Percentiles rank a stretch among this genome's conserved stretches.
These are phyloP conservation scores for Phialemonium atrogriseum DNA, from an alignment of 2,329 filamentous ascomycete species.

Conservation along the genomic window DNA sequence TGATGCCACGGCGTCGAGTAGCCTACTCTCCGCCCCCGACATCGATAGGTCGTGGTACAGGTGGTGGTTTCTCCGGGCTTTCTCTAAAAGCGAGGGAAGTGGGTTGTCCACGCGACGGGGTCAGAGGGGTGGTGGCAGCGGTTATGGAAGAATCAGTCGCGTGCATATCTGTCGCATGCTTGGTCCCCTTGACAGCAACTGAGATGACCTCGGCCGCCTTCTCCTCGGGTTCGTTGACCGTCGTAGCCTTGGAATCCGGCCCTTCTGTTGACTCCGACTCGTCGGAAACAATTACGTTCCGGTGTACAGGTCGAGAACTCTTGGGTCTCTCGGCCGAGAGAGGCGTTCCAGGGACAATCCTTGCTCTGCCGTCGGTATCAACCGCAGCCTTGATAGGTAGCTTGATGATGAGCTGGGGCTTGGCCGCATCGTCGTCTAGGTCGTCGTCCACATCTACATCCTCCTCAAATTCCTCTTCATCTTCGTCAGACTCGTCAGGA, in stretches of 20 bases:
- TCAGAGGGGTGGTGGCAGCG: slow-evolving; percentile 17
- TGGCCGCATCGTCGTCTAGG: slow-evolving; percentile 10
- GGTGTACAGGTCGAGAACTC: slow-evolving; percentile 10
- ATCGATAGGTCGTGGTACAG: slow-evolving; percentile 22
- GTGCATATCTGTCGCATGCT: slow-evolving; percentile 5
- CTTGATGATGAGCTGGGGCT: slow-evolving; percentile 64
- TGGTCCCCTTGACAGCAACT: slow-evolving; percentile 16
- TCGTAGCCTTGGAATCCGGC: slow-evolving; percentile 1
- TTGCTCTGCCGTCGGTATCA: slow-evolving; percentile 24
- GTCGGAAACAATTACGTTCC: slow-evolving; percentile 16
- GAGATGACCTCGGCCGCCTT: slow-evolving; percentile 20
- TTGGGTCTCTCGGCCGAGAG: slow-evolving; percentile 10
- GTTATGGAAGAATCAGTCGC: slow-evolving; percentile 6
- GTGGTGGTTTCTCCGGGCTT: slow-evolving; percentile 49
- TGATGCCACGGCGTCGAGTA: too few species aligned
- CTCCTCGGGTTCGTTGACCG: slow-evolving; percentile 11
- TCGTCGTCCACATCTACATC: slow-evolving; percentile 38
- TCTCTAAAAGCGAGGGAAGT: slow-evolving; percentile 50
- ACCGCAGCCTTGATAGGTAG: slow-evolving; percentile 45
- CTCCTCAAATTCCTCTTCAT: slow-evolving; percentile 46
- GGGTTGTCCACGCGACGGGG: slow-evolving; percentile 16
- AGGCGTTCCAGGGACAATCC: slow-evolving; percentile 17
- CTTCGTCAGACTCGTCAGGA: slow-evolving; percentile 47
- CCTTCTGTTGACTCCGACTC: slow-evolving; percentile 13
- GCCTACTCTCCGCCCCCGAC: slow-evolving; percentile 13